A percentile compares a stretch with the other conserved stretches of the same genome.
Conservation (phyloP, 2,329 filamentous ascomycete species). For the Xylariaceae sp. region DNA sequence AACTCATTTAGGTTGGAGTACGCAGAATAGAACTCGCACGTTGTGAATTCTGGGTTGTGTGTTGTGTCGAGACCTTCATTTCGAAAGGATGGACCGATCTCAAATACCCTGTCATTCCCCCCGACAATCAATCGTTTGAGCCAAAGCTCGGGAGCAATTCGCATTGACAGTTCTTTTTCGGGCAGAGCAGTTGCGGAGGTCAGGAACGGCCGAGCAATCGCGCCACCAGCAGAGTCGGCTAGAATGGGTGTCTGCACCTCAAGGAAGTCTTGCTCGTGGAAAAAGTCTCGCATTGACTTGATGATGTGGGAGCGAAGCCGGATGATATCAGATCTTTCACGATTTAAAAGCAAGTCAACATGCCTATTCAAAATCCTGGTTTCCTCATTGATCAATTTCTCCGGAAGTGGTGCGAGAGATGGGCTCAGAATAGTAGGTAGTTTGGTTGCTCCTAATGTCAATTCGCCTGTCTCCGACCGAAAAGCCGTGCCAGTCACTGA, state of each 20-base stretch:
- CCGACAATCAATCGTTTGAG: conserved; percentile 88
- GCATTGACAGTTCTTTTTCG: conserved; percentile 66
- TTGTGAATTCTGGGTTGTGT: conserved; percentile 96
- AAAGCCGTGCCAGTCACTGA: conserved; percentile 68
- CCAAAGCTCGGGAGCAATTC: conserved; percentile 93
- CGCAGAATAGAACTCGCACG: conserved; percentile 92
- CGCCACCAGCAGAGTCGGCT: conserved; percentile 77
- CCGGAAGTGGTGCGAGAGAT: conserved; percentile 73
- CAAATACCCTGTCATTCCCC: conserved; percentile 83
- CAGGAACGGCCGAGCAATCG: conserved; percentile 78
- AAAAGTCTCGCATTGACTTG: conserved; percentile 67
- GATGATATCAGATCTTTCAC: conserved; percentile 62
- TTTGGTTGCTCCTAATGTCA: conserved; percentile 65
- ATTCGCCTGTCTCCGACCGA: conserved; percentile 66
- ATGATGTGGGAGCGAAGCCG: conserved; percentile 71
- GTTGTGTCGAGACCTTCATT: conserved; percentile 90
- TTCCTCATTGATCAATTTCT: conserved; percentile 64
- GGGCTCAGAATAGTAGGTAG: conserved; percentile 73
- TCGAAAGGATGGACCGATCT: conserved; percentile 87
- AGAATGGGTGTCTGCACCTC: conserved; percentile 92
- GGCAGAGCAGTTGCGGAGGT: conserved; percentile 74
- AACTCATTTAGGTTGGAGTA: conserved; percentile 73
- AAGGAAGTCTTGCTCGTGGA: conserved; percentile 68
- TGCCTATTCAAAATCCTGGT: conserved; percentile 74
- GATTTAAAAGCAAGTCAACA: conserved; percentile 79